A percentile compares a stretch with the other conserved stretches of the same genome.
These are phyloP conservation scores for Ceratobasidium sp. DNA, from an alignment of 1,284 basidiomycete genomes.

Conservation along the genomic window DNA sequence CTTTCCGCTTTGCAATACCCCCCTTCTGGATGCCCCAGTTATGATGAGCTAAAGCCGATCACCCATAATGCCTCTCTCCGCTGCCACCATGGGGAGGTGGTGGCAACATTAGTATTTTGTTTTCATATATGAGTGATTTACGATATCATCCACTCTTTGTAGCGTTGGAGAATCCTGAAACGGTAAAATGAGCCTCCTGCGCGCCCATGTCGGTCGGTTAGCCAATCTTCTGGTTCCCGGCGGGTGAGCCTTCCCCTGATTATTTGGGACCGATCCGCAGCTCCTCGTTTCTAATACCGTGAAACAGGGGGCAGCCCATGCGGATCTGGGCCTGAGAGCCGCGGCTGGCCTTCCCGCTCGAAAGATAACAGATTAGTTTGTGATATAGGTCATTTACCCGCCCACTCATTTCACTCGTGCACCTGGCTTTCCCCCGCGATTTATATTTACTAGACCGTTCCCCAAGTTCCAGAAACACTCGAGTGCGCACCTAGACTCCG, in stretches of 20 bases:
- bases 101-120: slow-evolving; percentile 54
- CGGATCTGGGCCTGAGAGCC: too few relatives aligned
- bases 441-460: too few relatives aligned
- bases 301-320: too few relatives aligned
- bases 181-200: slow-evolving; percentile 59
- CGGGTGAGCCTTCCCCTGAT: slow-evolving; percentile 51
- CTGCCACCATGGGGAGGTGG: slow-evolving; percentile 55
- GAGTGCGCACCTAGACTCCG: too few relatives aligned
- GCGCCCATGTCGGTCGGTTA: slow-evolving; percentile 55
- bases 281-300: too few relatives aligned
- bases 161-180: slow-evolving; percentile 56
- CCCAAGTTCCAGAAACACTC: too few relatives aligned
- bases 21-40: slow-evolving; percentile 20
- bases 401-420: too few relatives aligned
- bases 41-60: slow-evolving; percentile 52
- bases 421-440: too few relatives aligned
- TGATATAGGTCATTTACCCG: too few relatives aligned
- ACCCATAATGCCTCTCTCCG: slow-evolving; percentile 54
- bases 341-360: too few relatives aligned
- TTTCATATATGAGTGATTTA: not conserved
- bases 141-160: not conserved
- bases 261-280: too few relatives aligned
- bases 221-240: slow-evolving; percentile 53
- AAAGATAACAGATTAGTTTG: too few relatives aligned
- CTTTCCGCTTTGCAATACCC: slow-evolving; percentile 34